Base-by-base conservation (phyloP, 441 rosid genomes). In the Bruguiera hainesii region DNA sequence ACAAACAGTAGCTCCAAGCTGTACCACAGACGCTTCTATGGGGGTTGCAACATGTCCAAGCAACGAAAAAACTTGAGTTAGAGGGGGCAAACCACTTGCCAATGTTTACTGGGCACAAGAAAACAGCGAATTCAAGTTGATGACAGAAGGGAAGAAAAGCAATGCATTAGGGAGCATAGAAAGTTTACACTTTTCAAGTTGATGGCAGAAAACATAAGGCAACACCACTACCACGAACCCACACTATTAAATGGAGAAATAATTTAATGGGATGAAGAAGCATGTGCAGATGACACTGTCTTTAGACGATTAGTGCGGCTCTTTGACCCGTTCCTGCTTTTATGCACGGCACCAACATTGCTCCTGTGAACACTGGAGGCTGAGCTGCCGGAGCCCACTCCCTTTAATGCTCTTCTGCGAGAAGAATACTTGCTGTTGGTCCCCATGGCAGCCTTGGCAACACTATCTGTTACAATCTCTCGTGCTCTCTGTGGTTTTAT, bases 371-470 rank as follows among this genome's bases (percentile, higher is more conserved):
- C 35, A 20, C 76, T 75, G 39, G 83, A 71, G 51, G 37, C 20
- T 21, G 83, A 65, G 52, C 77, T 78, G 48, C 80, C 71, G 49
- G 73, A 72, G 71, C 61, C 69, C 35, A 58, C 67, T 79, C 81
- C 73, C 73, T 58, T 77, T 49, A 31, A 65, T 48, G 75, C 72
- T 67, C 68, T 83, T 77, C 89, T 81, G 37, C 81, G 78, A 39
- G 83, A 60, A 68, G 75, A 70, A 70, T 73, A 72, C 55, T 77
- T 67, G 61, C 81, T 67, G 48, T 81, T 70, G 46, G 63, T 80
- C 46, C 94, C 91, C 26, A 89, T 78, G 1, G 93, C 92, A 28
- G 99, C 97, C 80, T 78, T 87, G n/a, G 96, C 92, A 9, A 94
- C 89, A n/a, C 89, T 82, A 52, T 91, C 92, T 21, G 84, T 87